These are phyloP conservation scores for Dianthus caryophyllus DNA, from an alignment of 148 eudicot genomes.

Conservation along the genomic window DNA sequence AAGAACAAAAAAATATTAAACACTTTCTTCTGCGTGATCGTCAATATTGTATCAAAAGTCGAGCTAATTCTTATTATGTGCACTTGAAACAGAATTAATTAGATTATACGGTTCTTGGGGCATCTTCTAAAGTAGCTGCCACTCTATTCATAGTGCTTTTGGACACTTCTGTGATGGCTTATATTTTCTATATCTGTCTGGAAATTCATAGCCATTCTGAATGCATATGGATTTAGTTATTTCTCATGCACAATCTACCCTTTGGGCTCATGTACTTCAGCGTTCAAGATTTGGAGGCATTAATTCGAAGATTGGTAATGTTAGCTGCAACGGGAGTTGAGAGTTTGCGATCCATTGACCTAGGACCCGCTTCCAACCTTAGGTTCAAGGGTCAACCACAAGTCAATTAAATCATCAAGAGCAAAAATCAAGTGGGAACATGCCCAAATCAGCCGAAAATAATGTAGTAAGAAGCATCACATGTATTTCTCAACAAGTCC, in stretches of 20 bases:
- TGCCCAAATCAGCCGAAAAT: too few species aligned
- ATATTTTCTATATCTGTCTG: background rate
- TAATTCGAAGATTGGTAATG: slow-evolving; percentile 45
- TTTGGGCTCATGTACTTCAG: slow-evolving; percentile 42
- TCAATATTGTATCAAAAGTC: slow-evolving; percentile 5
- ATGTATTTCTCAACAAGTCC: too few species aligned
- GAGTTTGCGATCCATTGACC: too few species aligned
- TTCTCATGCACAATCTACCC: slow-evolving; percentile 49
- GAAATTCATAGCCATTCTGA: background rate
- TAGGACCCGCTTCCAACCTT: too few species aligned
- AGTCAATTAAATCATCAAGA: too few species aligned
- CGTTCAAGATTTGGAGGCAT: slow-evolving; percentile 52
- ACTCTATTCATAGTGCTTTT: slow-evolving; percentile 80
- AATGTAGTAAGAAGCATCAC: too few species aligned
- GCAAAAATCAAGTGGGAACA: too few species aligned
- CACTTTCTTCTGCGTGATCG: background rate
- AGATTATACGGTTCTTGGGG: slow-evolving; percentile 83
- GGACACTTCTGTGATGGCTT: slow-evolving; percentile 35
- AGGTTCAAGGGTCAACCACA: too few species aligned
- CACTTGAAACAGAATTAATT: slow-evolving; percentile 51
- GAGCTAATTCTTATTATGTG: slow-evolving; percentile 10
- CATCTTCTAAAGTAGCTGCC: slow-evolving; percentile 86
- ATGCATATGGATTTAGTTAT: slow-evolving; percentile 49
- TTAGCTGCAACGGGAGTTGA: too few species aligned
- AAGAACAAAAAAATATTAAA: background rate